Evolutionary conservation across 768 basidiomycete genomes (phyloP).

Genomic region (Antrodiella citrinella): DNA sequence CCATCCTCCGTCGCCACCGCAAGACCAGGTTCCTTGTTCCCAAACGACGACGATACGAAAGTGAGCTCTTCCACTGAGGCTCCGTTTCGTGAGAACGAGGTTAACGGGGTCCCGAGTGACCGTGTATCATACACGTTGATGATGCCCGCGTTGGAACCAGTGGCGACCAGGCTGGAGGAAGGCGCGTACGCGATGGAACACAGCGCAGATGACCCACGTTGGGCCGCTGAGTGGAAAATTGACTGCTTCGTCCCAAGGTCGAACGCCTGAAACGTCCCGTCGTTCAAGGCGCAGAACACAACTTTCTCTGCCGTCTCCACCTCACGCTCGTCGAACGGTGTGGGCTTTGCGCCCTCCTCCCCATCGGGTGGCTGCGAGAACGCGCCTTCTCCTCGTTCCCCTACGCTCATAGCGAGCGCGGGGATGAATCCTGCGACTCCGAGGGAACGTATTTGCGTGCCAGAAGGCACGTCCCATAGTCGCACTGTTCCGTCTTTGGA

Average conservation of each 20-base stretch:
- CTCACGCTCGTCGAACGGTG: slow-evolving; percentile 25
- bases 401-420: slow-evolving; percentile 38
- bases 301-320: slow-evolving; percentile 41
- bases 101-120: slow-evolving; percentile 30
- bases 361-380: slow-evolving; percentile 17
- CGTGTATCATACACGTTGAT: slow-evolving; percentile 50
- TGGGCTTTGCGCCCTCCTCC: slow-evolving; percentile 3
- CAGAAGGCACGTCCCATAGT: slow-evolving; percentile 64
- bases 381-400: slow-evolving; percentile 26
- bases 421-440: slow-evolving; percentile 30
- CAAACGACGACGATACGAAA: slow-evolving; percentile 10
- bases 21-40: slow-evolving; percentile 24
- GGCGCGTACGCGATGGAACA: slow-evolving; percentile 39
- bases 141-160: slow-evolving; percentile 49
- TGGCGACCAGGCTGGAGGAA: slow-evolving; percentile 38
- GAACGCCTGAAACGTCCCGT: slow-evolving; percentile 47
- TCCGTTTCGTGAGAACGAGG: slow-evolving; percentile 34
- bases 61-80: slow-evolving; percentile 42
- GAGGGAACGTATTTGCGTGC: slow-evolving; percentile 38
- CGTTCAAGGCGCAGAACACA: slow-evolving; percentile 46
- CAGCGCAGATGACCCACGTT: slow-evolving; percentile 25
- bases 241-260: slow-evolving; percentile 37
- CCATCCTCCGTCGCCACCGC: slow-evolving; percentile 52
- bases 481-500: slow-evolving; percentile 63
- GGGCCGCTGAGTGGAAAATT: slow-evolving; percentile 18